Percentiles rank a stretch among this genome's conserved stretches.
phyloP scores from a whole-genome alignment of 768 basidiomycete genomes.

The Paxillus rubicundulus region DNA sequence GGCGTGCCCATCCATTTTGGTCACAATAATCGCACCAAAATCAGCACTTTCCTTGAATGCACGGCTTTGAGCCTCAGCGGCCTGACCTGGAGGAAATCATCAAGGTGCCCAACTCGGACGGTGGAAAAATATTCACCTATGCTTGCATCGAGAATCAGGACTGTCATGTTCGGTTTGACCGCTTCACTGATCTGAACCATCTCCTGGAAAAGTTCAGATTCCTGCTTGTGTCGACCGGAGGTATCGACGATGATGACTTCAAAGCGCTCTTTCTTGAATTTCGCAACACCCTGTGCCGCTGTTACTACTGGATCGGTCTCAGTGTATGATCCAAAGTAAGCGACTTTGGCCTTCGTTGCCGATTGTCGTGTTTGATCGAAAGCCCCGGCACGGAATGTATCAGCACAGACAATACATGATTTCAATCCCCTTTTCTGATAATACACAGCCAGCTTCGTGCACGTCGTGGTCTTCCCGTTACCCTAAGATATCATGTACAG shows the following conservation, averaged over 20 bases:
- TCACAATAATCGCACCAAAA: conserved; percentile 98
- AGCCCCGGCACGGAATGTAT: conserved; percentile 98
- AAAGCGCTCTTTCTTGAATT: conserved; percentile 98
- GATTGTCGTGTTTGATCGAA: conserved; percentile 99
- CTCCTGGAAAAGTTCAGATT: conserved; percentile 93
- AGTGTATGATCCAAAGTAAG: conserved; percentile 98
- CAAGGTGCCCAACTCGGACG: not conserved
- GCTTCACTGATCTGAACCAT: conserved; percentile 97
- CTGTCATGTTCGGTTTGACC: conserved; percentile 94
- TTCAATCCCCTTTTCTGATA: conserved; percentile 97
- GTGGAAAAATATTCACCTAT: conserved; percentile 58
- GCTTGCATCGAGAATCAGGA: conserved; percentile 93
- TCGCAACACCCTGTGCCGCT: conserved; percentile 89
- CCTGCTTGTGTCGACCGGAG: conserved; percentile 95
- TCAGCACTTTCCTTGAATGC: conserved; percentile 98
- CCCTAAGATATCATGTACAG: conserved; percentile 50
- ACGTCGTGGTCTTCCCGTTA: conserved; percentile 98
- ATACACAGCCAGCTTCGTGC: conserved; percentile 97
- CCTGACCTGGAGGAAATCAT: conserved; percentile 64
- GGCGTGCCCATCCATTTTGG: conserved; percentile 99
- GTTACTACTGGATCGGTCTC: conserved; percentile 97
- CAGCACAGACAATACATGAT: conserved; percentile 95
- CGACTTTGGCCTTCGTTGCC: conserved; percentile 97
- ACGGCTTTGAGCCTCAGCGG: conserved; percentile 91
- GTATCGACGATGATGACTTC: conserved; percentile 99